phyloP scores from a whole-genome alignment of 2,329 filamentous ascomycete genomes.

The Ceratocystis eucalypticola region DNA sequence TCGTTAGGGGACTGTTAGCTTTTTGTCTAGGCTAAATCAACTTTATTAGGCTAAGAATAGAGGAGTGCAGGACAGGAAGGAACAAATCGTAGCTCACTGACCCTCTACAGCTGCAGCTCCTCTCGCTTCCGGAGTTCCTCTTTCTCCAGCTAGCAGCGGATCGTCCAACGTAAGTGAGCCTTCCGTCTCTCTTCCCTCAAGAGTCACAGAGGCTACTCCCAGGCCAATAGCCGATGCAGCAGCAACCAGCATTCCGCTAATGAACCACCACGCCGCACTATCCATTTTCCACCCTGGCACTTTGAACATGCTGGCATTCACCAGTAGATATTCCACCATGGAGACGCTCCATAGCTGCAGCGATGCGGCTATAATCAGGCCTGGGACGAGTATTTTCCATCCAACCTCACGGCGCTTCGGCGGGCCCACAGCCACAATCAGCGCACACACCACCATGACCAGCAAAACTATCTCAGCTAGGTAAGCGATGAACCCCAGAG shows the following conservation, averaged over 20 bases:
- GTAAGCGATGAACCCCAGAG: conserved; percentile 74
- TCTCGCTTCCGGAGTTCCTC: background rate
- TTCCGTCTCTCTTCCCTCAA: conserved; percentile 12
- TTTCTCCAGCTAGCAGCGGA: conserved; percentile 10
- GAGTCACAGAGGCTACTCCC: conserved; percentile 4
- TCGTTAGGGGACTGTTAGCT: no score
- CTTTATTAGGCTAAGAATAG: background rate
- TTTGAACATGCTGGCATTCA: conserved; percentile 12
- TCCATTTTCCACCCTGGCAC: conserved; percentile 15
- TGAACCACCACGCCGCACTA: conserved; percentile 12
- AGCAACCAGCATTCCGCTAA: conserved; percentile 15
- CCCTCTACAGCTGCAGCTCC: background rate
- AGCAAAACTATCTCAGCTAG: conserved; percentile 73
- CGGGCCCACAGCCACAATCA: conserved; percentile 64
- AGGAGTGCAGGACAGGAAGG: background rate
- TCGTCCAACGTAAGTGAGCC: conserved; percentile 14
- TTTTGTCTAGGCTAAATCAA: no score
- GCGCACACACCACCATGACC: conserved; percentile 64
- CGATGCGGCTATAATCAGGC: conserved; percentile 36
- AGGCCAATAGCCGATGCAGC: conserved; percentile 10
- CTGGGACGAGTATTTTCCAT: conserved; percentile 59
- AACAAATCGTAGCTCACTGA: background rate
- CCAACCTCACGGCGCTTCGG: conserved; percentile 67
- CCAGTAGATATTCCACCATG: conserved; percentile 53
- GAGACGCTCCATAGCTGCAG: conserved; percentile 37